Conservation (phyloP, 495 filamentous ascomycete genomes). For the Oidiodendron maius region DNA sequence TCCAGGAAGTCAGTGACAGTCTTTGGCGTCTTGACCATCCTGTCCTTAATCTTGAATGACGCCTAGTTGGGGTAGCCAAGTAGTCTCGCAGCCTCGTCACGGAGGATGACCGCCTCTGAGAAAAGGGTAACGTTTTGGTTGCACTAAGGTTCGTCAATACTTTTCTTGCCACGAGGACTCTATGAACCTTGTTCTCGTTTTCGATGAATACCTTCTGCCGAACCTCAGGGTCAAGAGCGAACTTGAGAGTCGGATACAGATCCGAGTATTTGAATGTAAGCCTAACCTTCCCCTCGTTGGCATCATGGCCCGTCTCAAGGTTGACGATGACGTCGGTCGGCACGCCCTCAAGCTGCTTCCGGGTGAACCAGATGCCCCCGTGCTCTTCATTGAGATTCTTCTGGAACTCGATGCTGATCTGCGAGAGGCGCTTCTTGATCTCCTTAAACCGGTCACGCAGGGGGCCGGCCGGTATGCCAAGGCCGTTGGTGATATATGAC, state of each 20-base stretch:
- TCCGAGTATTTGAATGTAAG: constrained; percentile 60
- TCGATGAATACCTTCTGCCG: constrained; percentile 50
- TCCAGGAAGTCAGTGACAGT: constrained; percentile 80
- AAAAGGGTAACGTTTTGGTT: constrained; percentile 84
- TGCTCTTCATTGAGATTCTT: constrained; percentile 60
- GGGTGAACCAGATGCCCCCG: constrained; percentile 53
- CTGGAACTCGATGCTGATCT: constrained; percentile 50
- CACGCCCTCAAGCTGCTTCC: constrained; percentile 52
- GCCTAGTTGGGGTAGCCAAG: constrained; percentile 92
- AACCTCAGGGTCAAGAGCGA: constrained; percentile 47
- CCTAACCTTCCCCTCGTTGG: constrained; percentile 54
- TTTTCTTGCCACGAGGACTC: not conserved
- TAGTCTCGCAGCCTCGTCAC: constrained; percentile 88
- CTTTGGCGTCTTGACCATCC: constrained; percentile 93
- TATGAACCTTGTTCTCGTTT: constrained; percentile 50
- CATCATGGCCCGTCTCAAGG: constrained; percentile 66
- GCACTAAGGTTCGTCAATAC: constrained; percentile 32
- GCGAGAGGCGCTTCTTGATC: constrained; percentile 54
- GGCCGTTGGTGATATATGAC: constrained; percentile 49
- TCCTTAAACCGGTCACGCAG: constrained; percentile 57
- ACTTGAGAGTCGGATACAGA: constrained; percentile 53
- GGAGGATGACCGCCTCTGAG: constrained; percentile 76
- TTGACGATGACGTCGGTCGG: constrained; percentile 47
- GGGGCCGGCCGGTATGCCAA: constrained; percentile 45
- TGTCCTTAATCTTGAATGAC: constrained; percentile 84